These are phyloP conservation scores for Phoenix roebelenii DNA, from an alignment of 176 grass and related monocot species.

Conservation along the genomic window DNA sequence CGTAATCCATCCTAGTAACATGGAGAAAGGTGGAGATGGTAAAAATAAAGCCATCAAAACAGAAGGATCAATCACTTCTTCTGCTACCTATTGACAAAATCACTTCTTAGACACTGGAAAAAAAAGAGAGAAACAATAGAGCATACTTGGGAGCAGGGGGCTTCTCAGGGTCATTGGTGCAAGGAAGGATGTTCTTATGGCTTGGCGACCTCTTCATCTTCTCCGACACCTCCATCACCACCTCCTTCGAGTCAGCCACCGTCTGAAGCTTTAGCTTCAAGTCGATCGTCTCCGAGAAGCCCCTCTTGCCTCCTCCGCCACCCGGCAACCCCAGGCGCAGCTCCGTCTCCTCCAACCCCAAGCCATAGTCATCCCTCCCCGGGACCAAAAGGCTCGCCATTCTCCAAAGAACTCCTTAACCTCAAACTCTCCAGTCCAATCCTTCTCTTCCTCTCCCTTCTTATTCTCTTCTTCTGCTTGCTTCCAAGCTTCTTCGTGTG, in stretches of 20 bases:
- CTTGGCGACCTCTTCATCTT: conserved; percentile 8
- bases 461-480: conserved; percentile 9
- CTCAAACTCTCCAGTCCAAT: not conserved
- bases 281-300: conserved; percentile 17
- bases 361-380: not conserved
- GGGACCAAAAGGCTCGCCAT: conserved; percentile 3
- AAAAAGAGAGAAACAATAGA: not conserved
- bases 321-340: conserved; percentile 13
- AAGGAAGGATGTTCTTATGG: not conserved
- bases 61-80: no score
- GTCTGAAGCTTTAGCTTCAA: conserved; percentile 14
- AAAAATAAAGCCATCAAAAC: no score
- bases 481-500: not conserved
- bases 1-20: no score
- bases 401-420: not conserved
- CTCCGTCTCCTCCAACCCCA: conserved; percentile 18
- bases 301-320: conserved; percentile 13
- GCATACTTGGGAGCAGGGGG: conserved; percentile 31
- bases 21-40: no score
- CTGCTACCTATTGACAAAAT: no score
- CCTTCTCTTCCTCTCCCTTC: not conserved
- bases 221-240: not conserved
- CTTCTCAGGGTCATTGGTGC: conserved; percentile 10
- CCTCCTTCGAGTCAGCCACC: not conserved
- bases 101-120: no score